These are phyloP conservation scores for Rhynchospora breviuscula DNA, from an alignment of 176 grass and related monocot species.

Conservation along the genomic window DNA sequence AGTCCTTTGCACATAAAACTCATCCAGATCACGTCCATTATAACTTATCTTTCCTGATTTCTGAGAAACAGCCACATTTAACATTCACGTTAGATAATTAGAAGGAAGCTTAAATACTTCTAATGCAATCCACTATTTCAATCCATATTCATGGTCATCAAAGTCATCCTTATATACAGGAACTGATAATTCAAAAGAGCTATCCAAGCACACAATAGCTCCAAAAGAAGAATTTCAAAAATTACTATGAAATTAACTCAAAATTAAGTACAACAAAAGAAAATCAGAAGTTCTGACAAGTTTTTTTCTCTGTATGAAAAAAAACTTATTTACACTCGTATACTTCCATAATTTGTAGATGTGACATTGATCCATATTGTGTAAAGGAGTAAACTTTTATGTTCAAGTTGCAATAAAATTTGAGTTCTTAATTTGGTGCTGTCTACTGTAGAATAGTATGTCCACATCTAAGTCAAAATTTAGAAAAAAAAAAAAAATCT, in stretches of 20 bases:
- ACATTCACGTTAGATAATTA: neutral
- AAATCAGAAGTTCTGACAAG: neutral
- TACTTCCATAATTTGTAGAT: neutral
- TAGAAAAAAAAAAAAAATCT: neutral
- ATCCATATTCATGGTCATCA: neutral
- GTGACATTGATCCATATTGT: neutral
- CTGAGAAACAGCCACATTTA: constrained; percentile 16
- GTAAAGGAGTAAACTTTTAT: neutral
- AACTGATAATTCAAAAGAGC: neutral
- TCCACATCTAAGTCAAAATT: neutral
- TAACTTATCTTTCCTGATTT: constrained; percentile 54
- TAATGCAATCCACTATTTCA: neutral
- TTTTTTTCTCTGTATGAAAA: neutral
- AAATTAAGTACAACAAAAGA: neutral
- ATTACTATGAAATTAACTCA: neutral
- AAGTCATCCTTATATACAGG: neutral
- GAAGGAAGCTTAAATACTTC: neutral
- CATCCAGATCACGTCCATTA: constrained; percentile 39
- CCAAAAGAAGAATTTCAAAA: neutral
- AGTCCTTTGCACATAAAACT: constrained; percentile 67
- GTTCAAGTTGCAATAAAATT: neutral
- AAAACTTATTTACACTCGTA: neutral
- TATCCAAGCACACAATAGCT: neutral
- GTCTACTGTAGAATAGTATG: neutral
- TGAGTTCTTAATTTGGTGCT: neutral